phyloP scores from a whole-genome alignment of 495 filamentous ascomycete species.

The Talaromyces ruber region DNA sequence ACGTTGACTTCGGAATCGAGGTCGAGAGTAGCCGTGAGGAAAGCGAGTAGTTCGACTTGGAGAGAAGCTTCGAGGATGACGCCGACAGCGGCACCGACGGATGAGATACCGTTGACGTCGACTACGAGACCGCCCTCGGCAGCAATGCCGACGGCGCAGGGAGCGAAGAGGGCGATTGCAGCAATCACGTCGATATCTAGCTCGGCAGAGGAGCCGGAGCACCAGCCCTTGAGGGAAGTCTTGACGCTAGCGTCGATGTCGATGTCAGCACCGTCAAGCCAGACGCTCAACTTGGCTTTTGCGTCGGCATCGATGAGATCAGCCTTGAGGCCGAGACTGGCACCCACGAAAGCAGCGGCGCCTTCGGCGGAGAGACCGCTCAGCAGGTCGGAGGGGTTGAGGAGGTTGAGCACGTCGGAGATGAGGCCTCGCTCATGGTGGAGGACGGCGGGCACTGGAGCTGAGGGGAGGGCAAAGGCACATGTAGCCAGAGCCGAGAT shows the following conservation, averaged over 20 bases:
- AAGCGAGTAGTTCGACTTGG: slow-evolving; percentile 24
- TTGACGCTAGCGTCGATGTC: slow-evolving; percentile 21
- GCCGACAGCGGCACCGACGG: slow-evolving; percentile 16
- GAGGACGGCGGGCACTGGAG: neutral
- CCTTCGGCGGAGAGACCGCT: slow-evolving; percentile 25
- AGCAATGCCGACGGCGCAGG: slow-evolving; percentile 25
- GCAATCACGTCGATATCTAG: slow-evolving; percentile 20
- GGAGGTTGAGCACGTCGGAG: neutral
- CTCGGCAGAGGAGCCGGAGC: slow-evolving; percentile 15
- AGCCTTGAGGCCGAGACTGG: slow-evolving; percentile 30
- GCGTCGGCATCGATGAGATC: slow-evolving; percentile 20
- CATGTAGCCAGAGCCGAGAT: slow-evolving; percentile 9
- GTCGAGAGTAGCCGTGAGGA: slow-evolving; percentile 14
- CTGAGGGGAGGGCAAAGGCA: slow-evolving; percentile 11
- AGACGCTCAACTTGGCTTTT: slow-evolving; percentile 24
- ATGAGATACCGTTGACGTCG: slow-evolving; percentile 31
- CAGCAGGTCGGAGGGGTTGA: slow-evolving; percentile 18
- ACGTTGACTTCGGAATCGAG: slow-evolving; percentile 23
- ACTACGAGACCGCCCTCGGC: slow-evolving; percentile 31
- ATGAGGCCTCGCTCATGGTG: neutral
- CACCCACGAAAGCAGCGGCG: slow-evolving; percentile 31
- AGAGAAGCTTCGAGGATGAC: slow-evolving; percentile 25
- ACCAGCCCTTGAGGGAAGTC: slow-evolving; percentile 23
- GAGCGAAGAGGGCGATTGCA: slow-evolving; percentile 28
- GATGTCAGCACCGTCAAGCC: slow-evolving; percentile 23